Evolutionary conservation across 176 grass and related monocot genomes (phyloP).

Genomic region (Areca catechu): DNA sequence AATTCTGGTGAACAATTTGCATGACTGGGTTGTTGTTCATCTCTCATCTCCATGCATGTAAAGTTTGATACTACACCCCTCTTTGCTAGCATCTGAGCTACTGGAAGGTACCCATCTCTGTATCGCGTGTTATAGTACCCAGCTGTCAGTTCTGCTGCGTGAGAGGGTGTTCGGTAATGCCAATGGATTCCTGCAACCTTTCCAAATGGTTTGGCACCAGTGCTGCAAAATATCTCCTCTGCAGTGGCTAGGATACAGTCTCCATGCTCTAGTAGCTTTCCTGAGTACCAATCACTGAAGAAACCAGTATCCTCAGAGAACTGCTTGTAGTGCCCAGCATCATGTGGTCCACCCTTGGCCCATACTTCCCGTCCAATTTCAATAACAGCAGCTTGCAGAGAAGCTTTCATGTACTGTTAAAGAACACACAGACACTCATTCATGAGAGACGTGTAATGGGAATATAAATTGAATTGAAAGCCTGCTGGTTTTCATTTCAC

Average conservation of each 20-base stretch:
- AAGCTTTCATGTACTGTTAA: conserved; percentile 80
- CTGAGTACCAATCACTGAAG: conserved; percentile 85
- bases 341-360: conserved; percentile 65
- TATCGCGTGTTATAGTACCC: conserved; percentile 89
- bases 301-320: conserved; percentile 91
- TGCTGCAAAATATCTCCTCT: conserved; percentile 60
- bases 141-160: conserved; percentile 88
- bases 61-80: conserved; percentile 75
- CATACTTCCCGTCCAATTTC: conserved; percentile 49
- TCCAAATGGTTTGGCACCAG: conserved; percentile 51
- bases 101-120: conserved; percentile 56
- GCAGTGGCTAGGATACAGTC: conserved; percentile 64
- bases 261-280: conserved; percentile 78
- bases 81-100: conserved; percentile 56
- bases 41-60: conserved; percentile 98
- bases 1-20: conserved; percentile 59
- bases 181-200: conserved; percentile 98
- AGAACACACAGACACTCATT: not conserved
- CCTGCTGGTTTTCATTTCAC: too few relatives aligned
- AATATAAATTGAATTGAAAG: too few relatives aligned
- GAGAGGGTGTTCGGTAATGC: conserved; percentile 82
- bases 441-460: not conserved
- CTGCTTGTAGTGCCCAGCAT: conserved; percentile 93
- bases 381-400: conserved; percentile 46
- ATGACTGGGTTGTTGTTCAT: conserved; percentile 76